Percentiles rank a stretch among this genome's conserved stretches.
These are phyloP conservation scores for Nicotiana otophora DNA, from an alignment of 257 asterid genomes.

Conservation along the genomic window DNA sequence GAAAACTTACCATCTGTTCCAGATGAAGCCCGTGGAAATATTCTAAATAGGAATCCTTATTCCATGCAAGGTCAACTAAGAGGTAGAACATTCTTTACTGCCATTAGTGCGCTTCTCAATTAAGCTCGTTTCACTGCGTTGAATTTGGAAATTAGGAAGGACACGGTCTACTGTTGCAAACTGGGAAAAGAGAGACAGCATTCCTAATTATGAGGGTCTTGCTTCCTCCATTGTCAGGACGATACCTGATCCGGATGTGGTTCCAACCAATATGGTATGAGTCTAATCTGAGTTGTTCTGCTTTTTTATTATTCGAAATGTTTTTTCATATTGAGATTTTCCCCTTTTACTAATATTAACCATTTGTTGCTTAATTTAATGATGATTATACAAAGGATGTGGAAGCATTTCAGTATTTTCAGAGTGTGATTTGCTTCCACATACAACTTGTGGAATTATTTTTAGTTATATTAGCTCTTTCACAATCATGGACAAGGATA, in stretches of 20 bases:
- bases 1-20: slow-evolving; percentile 9
- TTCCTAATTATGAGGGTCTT: slow-evolving; percentile 38
- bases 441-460: not conserved
- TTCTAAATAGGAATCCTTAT: slow-evolving; percentile 43
- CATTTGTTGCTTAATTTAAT: not conserved
- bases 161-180: slow-evolving; percentile 38
- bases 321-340: slow-evolving; percentile 8
- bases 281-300: not conserved
- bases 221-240: slow-evolving; percentile 52
- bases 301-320: not conserved
- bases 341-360: not conserved
- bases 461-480: not conserved
- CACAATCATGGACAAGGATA: not conserved
- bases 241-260: slow-evolving; percentile 32
- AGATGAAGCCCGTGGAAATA: slow-evolving; percentile 53
- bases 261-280: slow-evolving; percentile 23
- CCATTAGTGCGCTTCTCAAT: slow-evolving; percentile 6
- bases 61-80: slow-evolving; percentile 51
- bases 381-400: not conserved
- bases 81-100: slow-evolving; percentile 37
- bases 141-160: slow-evolving; percentile 40
- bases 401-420: not conserved
- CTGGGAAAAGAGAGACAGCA: slow-evolving; percentile 73
- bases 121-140: slow-evolving; percentile 15
- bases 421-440: not conserved